Percentiles rank a stretch among this genome's conserved stretches.
Evolutionary conservation across 2,329 filamentous ascomycete species (phyloP).

Genomic region (Chlorencoelia australis): DNA sequence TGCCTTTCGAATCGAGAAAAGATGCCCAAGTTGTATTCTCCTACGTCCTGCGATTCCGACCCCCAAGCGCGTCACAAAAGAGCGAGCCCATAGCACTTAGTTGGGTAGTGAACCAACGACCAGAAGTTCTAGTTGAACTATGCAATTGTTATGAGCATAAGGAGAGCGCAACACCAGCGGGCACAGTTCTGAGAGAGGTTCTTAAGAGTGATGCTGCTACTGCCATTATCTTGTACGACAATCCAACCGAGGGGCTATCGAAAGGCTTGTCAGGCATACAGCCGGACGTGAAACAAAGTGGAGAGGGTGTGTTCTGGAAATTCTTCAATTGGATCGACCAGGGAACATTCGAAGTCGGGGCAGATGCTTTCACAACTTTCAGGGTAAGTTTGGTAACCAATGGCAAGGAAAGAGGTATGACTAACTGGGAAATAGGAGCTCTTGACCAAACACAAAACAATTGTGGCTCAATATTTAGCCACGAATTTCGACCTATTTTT

Average conservation of each 20-base stretch:
- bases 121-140: conserved; percentile 77
- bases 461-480: conserved; percentile 79
- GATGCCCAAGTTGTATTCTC: conserved; percentile 94
- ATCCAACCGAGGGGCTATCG: conserved; percentile 60
- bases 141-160: conserved; percentile 85
- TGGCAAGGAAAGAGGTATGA: background rate
- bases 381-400: conserved; percentile 46
- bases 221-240: conserved; percentile 86
- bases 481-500: conserved; percentile 95
- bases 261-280: conserved; percentile 71
- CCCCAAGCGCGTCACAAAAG: conserved; percentile 53
- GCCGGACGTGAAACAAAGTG: conserved; percentile 62
- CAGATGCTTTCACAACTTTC: conserved; percentile 96
- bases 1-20: conserved; percentile 94
- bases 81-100: conserved; percentile 76
- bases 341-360: conserved; percentile 90
- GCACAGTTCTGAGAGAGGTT: conserved; percentile 79
- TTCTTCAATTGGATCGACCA: conserved; percentile 98
- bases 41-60: conserved; percentile 84
- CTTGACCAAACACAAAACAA: conserved; percentile 82
- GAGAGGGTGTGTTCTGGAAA: conserved; percentile 84
- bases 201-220: conserved; percentile 84
- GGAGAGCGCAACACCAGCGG: conserved; percentile 85
- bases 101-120: conserved; percentile 77
- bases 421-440: conserved; percentile 58